Evolutionary conservation across 2,329 filamentous ascomycete genomes (phyloP), one percentile per base, ranked within the genome.

Genomic region (Diplodia mutila): DNA sequence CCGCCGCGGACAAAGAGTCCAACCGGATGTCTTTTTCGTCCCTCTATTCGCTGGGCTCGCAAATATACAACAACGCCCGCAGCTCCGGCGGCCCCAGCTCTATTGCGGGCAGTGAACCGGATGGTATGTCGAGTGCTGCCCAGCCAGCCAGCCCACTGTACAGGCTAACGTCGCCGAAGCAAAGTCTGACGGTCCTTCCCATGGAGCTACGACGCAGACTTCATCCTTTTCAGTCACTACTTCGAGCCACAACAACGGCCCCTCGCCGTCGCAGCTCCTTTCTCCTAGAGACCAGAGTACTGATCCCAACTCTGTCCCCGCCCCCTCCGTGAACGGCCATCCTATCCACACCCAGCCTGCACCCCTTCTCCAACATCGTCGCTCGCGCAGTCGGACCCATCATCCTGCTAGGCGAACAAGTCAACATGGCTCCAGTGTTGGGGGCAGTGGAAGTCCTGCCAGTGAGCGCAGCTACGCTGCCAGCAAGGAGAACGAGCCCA

Each of bases 401-500:
- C 73, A 87, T 84, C 91, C 92, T 76, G 85, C 93, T 70, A 86
- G 93, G 37, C 29, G 66, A n/a, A 54, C 53, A 4, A 67, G 66
- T 21, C 66, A 67, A 18, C 66, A 67, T n/a, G 66, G 57, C n/a
- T 54, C 66, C 14, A 67, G 65, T 29, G 48, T 61, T 12, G 66
- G 25, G 69, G 89, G 95, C 72, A 96, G 93, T 74, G 90, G 88
- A 27, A 95, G 92, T 78, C 94, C 91, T n/a, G 87, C 90, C 48
- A 95, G 91, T 80, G 66, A 67, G 51, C 61, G 66, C 34, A 95
- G 90, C 76, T 95, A 91, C 74, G 90, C 90, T 7, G 91, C 90
- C 71, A 91, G 89, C 71, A 71, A 76, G 69, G 85, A 90, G 74
- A 85, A 57, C 9, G 67, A 67, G 25, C 66, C 66, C 25, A 76